These are phyloP conservation scores for Fusarium piperis DNA, from an alignment of 2,329 filamentous ascomycete genomes.

Conservation along the genomic window DNA sequence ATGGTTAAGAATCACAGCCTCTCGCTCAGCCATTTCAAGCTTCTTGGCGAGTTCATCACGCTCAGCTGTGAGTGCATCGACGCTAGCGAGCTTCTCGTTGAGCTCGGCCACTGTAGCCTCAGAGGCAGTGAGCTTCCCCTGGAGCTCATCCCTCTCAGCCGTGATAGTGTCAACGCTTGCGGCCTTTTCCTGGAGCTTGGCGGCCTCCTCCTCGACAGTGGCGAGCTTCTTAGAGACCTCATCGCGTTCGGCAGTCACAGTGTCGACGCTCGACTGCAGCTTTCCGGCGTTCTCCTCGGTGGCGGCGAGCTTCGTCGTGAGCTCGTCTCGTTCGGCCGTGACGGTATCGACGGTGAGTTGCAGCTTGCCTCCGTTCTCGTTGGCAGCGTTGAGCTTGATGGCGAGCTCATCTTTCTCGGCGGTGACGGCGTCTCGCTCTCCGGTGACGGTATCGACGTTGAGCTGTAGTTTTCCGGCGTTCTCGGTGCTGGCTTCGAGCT, in stretches of 20 bases:
- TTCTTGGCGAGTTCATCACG: constrained; percentile 30
- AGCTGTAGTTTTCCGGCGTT: constrained; percentile 10
- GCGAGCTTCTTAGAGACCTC: constrained; percentile 39
- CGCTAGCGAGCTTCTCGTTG: constrained; percentile 12
- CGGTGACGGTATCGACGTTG: constrained; percentile 6
- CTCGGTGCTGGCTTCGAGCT: constrained; percentile 23
- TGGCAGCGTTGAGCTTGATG: constrained; percentile 28
- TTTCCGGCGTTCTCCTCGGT: constrained; percentile 18
- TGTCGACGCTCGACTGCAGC: constrained; percentile 4
- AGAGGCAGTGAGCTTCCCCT: constrained; percentile 22
- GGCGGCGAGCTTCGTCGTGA: constrained; percentile 14
- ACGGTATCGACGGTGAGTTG: constrained; percentile 19
- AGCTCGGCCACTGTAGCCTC: constrained; percentile 17
- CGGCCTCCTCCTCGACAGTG: constrained; percentile 21
- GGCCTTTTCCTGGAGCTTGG: constrained; percentile 28
- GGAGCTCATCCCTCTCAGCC: constrained; percentile 27
- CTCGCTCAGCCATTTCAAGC: constrained; percentile 34
- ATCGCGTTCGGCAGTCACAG: background rate
- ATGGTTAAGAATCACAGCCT: constrained; percentile 31
- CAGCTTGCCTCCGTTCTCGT: constrained; percentile 27
- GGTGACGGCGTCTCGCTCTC: background rate
- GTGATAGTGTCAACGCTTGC: constrained; percentile 22
- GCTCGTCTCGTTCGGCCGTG: constrained; percentile 5
- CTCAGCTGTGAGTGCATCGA: constrained; percentile 20
- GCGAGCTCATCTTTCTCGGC: constrained; percentile 29